These are phyloP conservation scores for Linum trigynum DNA, from an alignment of 345 rosid genomes.

Conservation along the genomic window DNA sequence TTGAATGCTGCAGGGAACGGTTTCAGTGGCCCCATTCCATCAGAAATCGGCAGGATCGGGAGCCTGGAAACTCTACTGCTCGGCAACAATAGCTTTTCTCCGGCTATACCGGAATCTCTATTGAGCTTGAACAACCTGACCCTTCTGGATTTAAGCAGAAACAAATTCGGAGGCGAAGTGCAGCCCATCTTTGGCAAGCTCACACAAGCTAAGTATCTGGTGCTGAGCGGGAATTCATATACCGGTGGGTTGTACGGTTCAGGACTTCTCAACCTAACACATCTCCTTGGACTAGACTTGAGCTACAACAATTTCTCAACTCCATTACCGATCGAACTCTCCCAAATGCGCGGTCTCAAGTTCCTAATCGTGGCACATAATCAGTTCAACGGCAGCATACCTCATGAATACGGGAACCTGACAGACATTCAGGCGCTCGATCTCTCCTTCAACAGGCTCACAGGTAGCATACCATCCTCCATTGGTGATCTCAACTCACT, in stretches of 20 bases:
- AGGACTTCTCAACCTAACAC: slow-evolving; percentile 49
- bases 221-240: slow-evolving; percentile 49
- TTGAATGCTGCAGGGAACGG: slow-evolving; percentile 62
- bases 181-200: slow-evolving; percentile 68
- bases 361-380: slow-evolving; percentile 56
- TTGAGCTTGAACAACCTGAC: slow-evolving; percentile 43
- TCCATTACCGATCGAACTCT: slow-evolving; percentile 51
- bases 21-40: slow-evolving; percentile 50
- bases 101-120: slow-evolving; percentile 55
- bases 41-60: slow-evolving; percentile 51
- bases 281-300: slow-evolving; percentile 54
- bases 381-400: slow-evolving; percentile 56
- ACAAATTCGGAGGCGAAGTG: slow-evolving; percentile 51
- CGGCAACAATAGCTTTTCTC: slow-evolving; percentile 56
- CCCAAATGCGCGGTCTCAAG: slow-evolving; percentile 45
- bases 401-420: slow-evolving; percentile 59
- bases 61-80: slow-evolving; percentile 51
- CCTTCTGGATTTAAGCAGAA: slow-evolving; percentile 64
- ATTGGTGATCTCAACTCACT: slow-evolving; percentile 64
- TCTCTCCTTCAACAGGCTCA: slow-evolving; percentile 65
- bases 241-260: slow-evolving; percentile 58
- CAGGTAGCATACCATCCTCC: slow-evolving; percentile 55
- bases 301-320: slow-evolving; percentile 69
- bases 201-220: slow-evolving; percentile 46
- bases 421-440: slow-evolving; percentile 61